A percentile compares a stretch with the other conserved stretches of the same genome.
These are phyloP conservation scores for Fusarium camptoceras DNA, from an alignment of 2,329 filamentous ascomycete genomes.

Conservation along the genomic window DNA sequence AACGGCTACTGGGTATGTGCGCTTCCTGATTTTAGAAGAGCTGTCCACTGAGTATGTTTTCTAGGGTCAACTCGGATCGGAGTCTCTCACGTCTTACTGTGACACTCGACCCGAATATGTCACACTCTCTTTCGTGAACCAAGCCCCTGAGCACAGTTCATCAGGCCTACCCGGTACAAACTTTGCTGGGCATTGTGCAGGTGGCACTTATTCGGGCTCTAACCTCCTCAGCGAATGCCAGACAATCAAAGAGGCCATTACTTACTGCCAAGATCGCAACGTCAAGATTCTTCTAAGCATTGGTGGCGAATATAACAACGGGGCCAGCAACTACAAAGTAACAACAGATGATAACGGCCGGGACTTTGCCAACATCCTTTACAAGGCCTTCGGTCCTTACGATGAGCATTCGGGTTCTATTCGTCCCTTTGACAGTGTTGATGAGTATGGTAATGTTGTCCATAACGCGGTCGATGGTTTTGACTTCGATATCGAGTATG, in stretches of 20 bases:
- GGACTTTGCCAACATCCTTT: conserved; percentile 55
- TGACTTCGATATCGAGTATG: conserved; percentile 57
- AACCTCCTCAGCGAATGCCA: conserved; percentile 52
- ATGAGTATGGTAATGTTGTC: conserved; percentile 37
- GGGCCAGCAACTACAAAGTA: conserved; percentile 51
- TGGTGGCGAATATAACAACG: conserved; percentile 50
- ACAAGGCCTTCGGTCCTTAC: conserved; percentile 55
- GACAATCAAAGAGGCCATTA: conserved; percentile 54
- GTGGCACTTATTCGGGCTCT: conserved; percentile 40
- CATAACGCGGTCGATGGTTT: conserved; percentile 55
- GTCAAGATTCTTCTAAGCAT: conserved; percentile 59
- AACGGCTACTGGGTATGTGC: conserved; percentile 56
- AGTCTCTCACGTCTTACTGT: conserved; percentile 52
- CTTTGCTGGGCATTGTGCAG: conserved; percentile 56
- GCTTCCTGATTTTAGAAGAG: too few relatives aligned
- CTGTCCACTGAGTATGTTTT: background rate
- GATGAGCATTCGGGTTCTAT: conserved; percentile 49
- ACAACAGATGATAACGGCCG: conserved; percentile 47
- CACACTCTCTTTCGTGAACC: conserved; percentile 55
- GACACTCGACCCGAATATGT: conserved; percentile 53
- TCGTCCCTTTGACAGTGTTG: conserved; percentile 54
- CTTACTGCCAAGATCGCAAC: conserved; percentile 55
- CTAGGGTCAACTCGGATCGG: conserved; percentile 53
- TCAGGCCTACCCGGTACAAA: conserved; percentile 55
- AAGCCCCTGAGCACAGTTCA: conserved; percentile 52